phyloP scores from a whole-genome alignment of 1,284 basidiomycete genomes.

The Malassezia equina region DNA sequence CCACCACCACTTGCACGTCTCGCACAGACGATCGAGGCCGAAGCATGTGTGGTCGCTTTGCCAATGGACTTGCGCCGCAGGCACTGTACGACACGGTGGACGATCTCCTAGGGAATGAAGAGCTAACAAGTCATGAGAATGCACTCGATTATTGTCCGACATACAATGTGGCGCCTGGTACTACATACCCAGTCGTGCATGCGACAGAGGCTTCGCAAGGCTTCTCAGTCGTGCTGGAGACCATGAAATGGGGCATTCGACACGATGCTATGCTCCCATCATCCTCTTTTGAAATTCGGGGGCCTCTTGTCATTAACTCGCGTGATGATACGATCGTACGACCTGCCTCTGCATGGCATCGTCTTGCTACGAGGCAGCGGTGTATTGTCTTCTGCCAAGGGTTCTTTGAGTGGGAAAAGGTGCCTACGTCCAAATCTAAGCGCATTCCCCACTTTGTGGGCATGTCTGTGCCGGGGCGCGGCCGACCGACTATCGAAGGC shows the following conservation, averaged over 20 bases:
- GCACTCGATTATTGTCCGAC: constrained; percentile 31
- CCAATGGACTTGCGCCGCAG: constrained; percentile 24
- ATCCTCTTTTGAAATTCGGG: constrained; percentile 56
- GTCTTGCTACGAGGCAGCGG: constrained; percentile 22
- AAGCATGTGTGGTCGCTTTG: constrained; percentile 36
- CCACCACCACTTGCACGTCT: not conserved
- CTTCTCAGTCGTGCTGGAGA: not conserved
- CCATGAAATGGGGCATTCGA: constrained; percentile 12
- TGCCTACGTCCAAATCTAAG: constrained; percentile 10
- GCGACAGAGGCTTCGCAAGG: not conserved
- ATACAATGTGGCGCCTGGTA: constrained; percentile 39
- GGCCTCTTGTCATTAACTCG: constrained; percentile 72
- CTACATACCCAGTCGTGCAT: constrained; percentile 26
- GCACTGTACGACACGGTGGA: constrained; percentile 21
- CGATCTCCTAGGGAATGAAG: not conserved
- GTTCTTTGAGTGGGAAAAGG: constrained; percentile 40
- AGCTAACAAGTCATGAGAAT: constrained; percentile 4
- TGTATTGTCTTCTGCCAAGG: constrained; percentile 45
- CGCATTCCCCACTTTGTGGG: constrained; percentile 62
- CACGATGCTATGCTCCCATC: constrained; percentile 58
- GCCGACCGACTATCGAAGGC: constrained; percentile 59
- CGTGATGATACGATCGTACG: constrained; percentile 66
- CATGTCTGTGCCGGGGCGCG: constrained; percentile 55
- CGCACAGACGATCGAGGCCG: not conserved
- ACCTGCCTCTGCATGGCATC: constrained; percentile 22